Base-by-base conservation (phyloP, 2,329 filamentous ascomycete genomes). In the Podosphaera aphanis region DNA sequence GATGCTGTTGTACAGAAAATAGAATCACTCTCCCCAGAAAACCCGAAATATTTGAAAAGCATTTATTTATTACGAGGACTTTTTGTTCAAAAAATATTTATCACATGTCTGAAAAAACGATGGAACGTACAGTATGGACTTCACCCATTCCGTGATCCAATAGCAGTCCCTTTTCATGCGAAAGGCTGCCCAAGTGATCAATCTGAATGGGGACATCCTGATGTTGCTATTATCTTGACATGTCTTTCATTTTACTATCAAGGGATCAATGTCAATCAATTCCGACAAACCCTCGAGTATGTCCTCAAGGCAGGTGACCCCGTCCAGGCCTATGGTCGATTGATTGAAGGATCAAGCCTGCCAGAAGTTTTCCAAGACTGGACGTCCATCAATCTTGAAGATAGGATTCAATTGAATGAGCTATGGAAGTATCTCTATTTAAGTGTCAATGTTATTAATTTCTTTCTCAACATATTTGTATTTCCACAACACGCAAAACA, bases 171-270 rank as follows among this genome's bases (percentile, higher is more conserved):
- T 0, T 83, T 69, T 43, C 65, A 71, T 7, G 74, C 74, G 0
- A 80, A 83, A 46, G 78, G 76, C 1, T 63, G 68, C 1, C 77
- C 78, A 0, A 70, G 70, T 0, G 66, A 70, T 0, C 66, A 71
- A 3, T 70, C 75, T 0, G 77, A 83, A 51, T 83, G 71, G 53
- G 72, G 74, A 0, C 77, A 83, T 52, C 74, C 76, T 0, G 70
- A 83, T 50, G 73, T 79, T 0, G 66, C 71, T 0, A 76, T 83
- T 2, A 25, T 74, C 0, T 62, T 83, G 2, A 83, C 78, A 0
- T 75, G 70, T 6, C 60, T 84, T 0, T 66, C 69, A 0, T 82
- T 78, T 52, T 83, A 83, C 53, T 78, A 82, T 45, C 57, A 63
- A 1, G 77, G 76, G 0, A 56, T 79, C 0, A 65, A 45, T 1